phyloP scores from a whole-genome alignment of 2,329 filamentous ascomycete genomes.

The Pestalotiopsis sp. region DNA sequence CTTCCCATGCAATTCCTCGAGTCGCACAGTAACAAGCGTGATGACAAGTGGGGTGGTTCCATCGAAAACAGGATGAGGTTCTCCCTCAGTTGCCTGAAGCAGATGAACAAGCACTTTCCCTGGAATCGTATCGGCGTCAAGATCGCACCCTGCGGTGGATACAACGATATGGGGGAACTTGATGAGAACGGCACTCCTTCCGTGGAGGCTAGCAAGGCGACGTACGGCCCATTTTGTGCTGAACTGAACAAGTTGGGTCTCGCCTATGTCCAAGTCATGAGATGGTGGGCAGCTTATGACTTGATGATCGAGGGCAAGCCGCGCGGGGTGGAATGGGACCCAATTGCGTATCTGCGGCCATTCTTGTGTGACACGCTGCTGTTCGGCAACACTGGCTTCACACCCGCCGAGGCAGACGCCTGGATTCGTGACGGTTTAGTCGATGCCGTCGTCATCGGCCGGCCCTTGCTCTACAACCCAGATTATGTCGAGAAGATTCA shows the following conservation, averaged over 20 bases:
- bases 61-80: constrained; percentile 59
- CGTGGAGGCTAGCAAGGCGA: neutral
- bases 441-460: neutral
- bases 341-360: neutral
- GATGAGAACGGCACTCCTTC: neutral
- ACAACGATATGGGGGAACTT: neutral
- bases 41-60: constrained; percentile 56
- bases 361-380: neutral
- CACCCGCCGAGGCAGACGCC: neutral
- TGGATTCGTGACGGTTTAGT: neutral
- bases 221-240: neutral
- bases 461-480: neutral
- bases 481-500: neutral
- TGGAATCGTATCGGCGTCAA: neutral
- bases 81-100: constrained; percentile 38
- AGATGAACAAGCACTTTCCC: neutral
- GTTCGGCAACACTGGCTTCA: neutral
- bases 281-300: neutral
- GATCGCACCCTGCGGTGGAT: neutral
- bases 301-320: neutral
- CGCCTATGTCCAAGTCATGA: neutral
- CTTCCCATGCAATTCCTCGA: constrained; percentile 63
- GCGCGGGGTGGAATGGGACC: neutral
- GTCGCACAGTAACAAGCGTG: no score
- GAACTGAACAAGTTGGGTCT: neutral